Percentiles rank a stretch among this genome's conserved stretches.
Conservation (phyloP, 2,329 filamentous ascomycete genomes). For the Colletotrichum paranaense region DNA sequence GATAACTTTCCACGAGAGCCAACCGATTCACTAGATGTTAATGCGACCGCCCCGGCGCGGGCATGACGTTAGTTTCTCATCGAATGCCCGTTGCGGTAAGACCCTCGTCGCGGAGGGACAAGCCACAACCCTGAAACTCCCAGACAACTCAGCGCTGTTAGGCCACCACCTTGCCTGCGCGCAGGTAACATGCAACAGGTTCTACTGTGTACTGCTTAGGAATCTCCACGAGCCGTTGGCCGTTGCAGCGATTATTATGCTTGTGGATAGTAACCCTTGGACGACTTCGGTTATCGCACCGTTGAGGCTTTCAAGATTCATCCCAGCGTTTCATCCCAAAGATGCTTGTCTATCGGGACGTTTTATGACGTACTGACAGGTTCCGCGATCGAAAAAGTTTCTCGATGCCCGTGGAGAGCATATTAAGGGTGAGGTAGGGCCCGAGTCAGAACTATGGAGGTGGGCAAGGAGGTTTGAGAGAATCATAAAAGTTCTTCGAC, state of each 20-base stretch:
- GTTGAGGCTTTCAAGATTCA: conserved; percentile 14
- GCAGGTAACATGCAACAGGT: not conserved
- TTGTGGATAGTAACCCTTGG: not conserved
- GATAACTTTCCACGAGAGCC: not conserved
- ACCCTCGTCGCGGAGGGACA: conserved; percentile 10
- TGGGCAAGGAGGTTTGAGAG: not conserved
- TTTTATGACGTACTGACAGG: conserved; percentile 33
- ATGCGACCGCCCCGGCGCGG: conserved; percentile 19
- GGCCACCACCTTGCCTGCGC: not conserved
- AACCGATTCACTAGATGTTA: not conserved
- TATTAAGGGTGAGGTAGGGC: conserved; percentile 23
- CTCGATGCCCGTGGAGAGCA: conserved; percentile 17
- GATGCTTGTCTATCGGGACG: conserved; percentile 4
- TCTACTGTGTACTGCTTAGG: no score
- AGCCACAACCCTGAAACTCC: conserved; percentile 17
- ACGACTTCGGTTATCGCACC: not conserved
- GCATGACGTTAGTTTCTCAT: conserved; percentile 35
- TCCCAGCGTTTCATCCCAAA: conserved; percentile 35
- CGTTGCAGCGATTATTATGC: not conserved
- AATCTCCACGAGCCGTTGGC: not conserved
- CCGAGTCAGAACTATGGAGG: not conserved
- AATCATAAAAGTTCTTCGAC: not conserved
- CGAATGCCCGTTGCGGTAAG: conserved; percentile 32
- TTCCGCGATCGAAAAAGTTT: conserved; percentile 20
- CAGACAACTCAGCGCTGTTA: conserved; percentile 11